Base-by-base conservation (phyloP, 2,329 filamentous ascomycete species). In the Huntiella moniliformis region DNA sequence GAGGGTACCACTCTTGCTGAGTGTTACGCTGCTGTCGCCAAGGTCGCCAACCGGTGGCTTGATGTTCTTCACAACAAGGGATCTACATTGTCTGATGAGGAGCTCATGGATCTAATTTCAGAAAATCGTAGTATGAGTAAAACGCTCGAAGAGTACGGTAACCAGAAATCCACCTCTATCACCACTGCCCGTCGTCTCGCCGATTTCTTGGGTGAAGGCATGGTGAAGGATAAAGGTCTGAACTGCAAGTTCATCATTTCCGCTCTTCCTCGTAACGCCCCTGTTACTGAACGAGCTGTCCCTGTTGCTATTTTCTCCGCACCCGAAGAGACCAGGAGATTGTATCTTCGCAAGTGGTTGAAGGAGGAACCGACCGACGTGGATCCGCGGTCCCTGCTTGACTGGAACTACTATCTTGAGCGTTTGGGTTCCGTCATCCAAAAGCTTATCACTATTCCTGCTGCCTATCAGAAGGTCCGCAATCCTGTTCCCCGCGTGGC, bases 161-260 rank as follows among this genome's bases (percentile, higher is more conserved):
- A 66, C 5, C 92, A 98, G 56, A 98, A 99, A 59, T 96, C 88
- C 0, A 98, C 91, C 1, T 94, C 91, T n/a, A 98, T 99, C 59
- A 99, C 91, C 2, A 99, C 91, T 0, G 91, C 91, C 8, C 91
- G 81, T 56, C 85, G 91, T 51, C 64, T 99, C 37, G 91, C 91
- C 33, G 91, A 98, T 57, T 99, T 99, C 58, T 59, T 99, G 51
- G 91, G 91, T 33, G 88, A 95, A 59, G 86, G 94, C 58, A 99
- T 99, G 92, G 79, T 95, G 56, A 98, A 98, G 58, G 92, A 99
- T 63, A 98, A 96, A 62, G 91, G 91, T 3, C 62, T 99, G 54
- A 98, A 98, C 66, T 99, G 91, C 77, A 96, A 96, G 63, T 99
- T 96, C 61, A 95, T 99, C 59, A 95, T 99, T 56, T 94, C 87